Evolutionary conservation across 1,284 basidiomycete genomes (phyloP).

Genomic region (Malassezia globosa): DNA sequence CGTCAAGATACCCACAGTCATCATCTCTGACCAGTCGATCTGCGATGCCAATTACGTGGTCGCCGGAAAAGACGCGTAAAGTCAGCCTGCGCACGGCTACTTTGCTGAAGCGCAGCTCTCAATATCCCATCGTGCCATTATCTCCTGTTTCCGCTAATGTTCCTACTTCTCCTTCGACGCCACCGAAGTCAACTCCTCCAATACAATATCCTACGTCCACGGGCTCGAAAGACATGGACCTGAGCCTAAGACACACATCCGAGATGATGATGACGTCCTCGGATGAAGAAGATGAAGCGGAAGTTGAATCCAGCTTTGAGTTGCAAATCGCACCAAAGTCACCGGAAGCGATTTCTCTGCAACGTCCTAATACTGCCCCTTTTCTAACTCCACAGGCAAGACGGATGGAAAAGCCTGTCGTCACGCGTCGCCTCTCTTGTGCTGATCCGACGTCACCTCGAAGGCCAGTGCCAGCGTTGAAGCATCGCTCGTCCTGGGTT

Average conservation of each 20-base stretch:
- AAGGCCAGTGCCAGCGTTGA: neutral
- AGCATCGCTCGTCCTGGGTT: constrained; percentile 8
- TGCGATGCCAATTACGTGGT: constrained; percentile 1
- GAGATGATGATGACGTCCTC: neutral
- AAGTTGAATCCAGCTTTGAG: constrained; percentile 5
- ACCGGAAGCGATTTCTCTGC: neutral
- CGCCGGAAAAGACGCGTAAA: constrained; percentile 11
- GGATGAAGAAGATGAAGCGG: constrained; percentile 7
- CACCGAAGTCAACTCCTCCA: neutral
- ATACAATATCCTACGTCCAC: neutral
- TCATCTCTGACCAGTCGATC: too few species aligned
- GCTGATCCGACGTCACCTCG: too few species aligned
- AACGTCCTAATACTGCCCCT: too few species aligned
- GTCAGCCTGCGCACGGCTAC: constrained; percentile 16
- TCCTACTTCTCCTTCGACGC: neutral
- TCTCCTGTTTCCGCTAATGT: neutral
- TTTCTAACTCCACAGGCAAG: constrained; percentile 8
- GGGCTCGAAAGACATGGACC: constrained; percentile 13
- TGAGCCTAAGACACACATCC: too few species aligned
- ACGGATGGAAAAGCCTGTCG: neutral
- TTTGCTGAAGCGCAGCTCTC: constrained; percentile 14
- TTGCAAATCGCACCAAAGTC: neutral
- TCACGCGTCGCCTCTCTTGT: neutral
- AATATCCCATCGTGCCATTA: constrained; percentile 10
- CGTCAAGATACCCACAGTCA: neutral